phyloP scores from a whole-genome alignment of 306 rosid species.

The Cucurbita maxima region DNA sequence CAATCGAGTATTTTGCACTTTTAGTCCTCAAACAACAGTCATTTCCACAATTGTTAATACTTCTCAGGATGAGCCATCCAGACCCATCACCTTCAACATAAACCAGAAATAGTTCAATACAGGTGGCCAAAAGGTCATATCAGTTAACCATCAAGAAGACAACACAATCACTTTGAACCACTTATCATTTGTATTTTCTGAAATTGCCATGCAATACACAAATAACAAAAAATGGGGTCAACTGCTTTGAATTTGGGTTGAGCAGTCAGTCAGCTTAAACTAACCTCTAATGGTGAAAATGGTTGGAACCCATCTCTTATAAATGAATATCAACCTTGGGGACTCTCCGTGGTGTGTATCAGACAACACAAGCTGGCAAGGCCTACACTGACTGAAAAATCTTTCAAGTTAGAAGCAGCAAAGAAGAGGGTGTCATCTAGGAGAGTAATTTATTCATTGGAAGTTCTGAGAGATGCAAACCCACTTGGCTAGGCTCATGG shows the following conservation, averaged over 20 bases:
- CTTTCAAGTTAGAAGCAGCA: background rate
- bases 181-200: background rate
- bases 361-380: slow-evolving; percentile 66
- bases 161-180: background rate
- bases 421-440: background rate
- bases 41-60: slow-evolving; percentile 18
- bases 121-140: background rate
- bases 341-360: slow-evolving; percentile 76
- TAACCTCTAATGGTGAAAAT: slow-evolving; percentile 65
- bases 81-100: slow-evolving; percentile 40
- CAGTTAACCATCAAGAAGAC: background rate
- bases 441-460: background rate
- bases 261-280: background rate
- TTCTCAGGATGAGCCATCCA: slow-evolving; percentile 46
- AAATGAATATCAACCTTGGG: slow-evolving; percentile 68
- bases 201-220: background rate
- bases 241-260: background rate
- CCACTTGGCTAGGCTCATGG: slow-evolving; percentile 61
- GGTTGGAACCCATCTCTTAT: slow-evolving; percentile 73
- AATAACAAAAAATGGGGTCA: background rate
- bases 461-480: slow-evolving; percentile 7
- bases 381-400: slow-evolving; percentile 33
- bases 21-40: slow-evolving; percentile 11
- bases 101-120: background rate
- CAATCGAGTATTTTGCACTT: slow-evolving; percentile 61